Percentiles rank a stretch among this genome's conserved stretches.
Evolutionary conservation across 176 grass and related monocot genomes (phyloP).

Genomic region (Phragmites australis): DNA sequence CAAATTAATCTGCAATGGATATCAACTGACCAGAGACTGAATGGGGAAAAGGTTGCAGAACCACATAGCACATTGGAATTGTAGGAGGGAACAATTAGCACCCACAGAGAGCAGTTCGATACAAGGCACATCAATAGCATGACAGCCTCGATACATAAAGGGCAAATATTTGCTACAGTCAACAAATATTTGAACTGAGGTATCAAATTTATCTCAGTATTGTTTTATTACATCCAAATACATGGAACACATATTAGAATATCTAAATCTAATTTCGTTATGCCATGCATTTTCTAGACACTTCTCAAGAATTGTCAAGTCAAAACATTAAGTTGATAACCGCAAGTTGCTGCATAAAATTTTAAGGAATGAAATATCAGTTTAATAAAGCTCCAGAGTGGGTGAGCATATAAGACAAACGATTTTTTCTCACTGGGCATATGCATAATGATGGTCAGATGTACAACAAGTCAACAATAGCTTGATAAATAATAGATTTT

Average conservation of each 20-base stretch:
- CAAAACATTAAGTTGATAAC: background rate
- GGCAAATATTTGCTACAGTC: background rate
- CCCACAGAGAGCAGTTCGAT: background rate
- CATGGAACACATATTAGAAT: background rate
- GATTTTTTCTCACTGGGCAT: background rate
- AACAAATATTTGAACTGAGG: background rate
- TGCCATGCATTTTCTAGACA: background rate
- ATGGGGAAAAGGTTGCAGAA: background rate
- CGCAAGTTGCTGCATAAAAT: background rate
- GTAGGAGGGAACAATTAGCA: background rate
- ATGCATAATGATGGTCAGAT: background rate
- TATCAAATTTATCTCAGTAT: background rate
- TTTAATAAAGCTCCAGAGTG: background rate
- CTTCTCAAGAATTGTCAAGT: background rate
- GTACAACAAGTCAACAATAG: background rate
- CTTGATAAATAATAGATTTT: conserved; percentile 2
- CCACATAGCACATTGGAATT: background rate
- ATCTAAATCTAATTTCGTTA: background rate
- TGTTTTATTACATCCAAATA: background rate
- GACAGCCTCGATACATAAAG: background rate
- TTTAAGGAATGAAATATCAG: background rate
- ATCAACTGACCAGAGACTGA: background rate
- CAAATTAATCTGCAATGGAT: background rate
- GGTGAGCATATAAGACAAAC: background rate
- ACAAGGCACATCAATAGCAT: background rate